Conservation (phyloP, 192 early-diverging fungal species). For the Borealophlyctis nickersoniae region DNA sequence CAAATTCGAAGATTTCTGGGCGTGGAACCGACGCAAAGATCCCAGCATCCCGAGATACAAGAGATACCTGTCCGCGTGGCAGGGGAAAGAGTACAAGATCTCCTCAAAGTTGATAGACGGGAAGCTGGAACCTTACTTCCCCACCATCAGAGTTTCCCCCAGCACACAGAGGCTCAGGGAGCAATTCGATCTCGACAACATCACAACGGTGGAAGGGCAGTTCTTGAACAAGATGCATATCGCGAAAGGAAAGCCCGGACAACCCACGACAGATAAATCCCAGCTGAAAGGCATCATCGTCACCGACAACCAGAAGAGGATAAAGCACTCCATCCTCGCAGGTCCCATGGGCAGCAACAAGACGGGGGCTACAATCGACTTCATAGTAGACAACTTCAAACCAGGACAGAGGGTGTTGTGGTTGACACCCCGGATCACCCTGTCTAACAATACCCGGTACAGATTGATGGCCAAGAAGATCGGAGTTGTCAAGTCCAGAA, state of each 20-base stretch:
- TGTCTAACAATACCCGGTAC: conserved; percentile 8
- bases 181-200: conserved; percentile 5
- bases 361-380: conserved; percentile 17
- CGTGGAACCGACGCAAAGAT: conserved; percentile 3
- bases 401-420: conserved; percentile 8
- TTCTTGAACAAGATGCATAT: no score
- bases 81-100: neutral
- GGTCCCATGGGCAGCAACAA: conserved; percentile 19
- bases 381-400: neutral
- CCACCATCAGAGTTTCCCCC: conserved; percentile 1
- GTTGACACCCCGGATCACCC: conserved; percentile 19
- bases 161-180: neutral
- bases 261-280: no score
- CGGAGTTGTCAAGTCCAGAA: conserved; percentile 7
- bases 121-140: conserved; percentile 1
- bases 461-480: neutral
- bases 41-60: neutral
- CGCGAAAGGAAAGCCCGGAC: no score
- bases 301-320: neutral
- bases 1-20: conserved; percentile 8
- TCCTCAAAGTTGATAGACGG: neutral
- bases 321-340: conserved; percentile 5
- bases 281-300: no score
- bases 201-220: neutral
- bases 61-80: conserved; percentile 1